phyloP scores from a whole-genome alignment of 768 basidiomycete species.

The Agaricus blazei region DNA sequence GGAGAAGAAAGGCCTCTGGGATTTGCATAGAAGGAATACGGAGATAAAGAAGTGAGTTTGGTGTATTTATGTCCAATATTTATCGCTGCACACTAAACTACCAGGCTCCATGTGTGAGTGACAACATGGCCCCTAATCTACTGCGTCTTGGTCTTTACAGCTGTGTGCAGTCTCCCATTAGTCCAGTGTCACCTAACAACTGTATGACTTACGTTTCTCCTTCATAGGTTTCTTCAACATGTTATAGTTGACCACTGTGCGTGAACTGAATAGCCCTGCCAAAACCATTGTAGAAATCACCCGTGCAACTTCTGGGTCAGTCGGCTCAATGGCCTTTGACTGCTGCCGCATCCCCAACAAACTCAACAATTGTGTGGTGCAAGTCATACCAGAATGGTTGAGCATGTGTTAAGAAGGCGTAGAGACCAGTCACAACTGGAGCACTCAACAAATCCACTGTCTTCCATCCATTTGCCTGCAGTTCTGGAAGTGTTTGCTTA shows the following conservation, averaged over 20 bases:
- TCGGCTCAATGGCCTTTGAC: slow-evolving; percentile 35
- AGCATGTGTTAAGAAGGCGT: slow-evolving; percentile 79
- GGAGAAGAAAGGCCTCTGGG: slow-evolving; percentile 48
- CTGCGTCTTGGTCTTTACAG: slow-evolving; percentile 7
- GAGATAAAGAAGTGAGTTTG: neutral
- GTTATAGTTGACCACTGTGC: slow-evolving; percentile 64
- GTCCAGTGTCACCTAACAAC: neutral
- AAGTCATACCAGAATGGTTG: slow-evolving; percentile 78
- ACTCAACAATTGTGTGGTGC: slow-evolving; percentile 41
- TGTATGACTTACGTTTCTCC: slow-evolving; percentile 14
- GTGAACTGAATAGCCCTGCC: slow-evolving; percentile 51
- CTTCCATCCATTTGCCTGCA: slow-evolving; percentile 82
- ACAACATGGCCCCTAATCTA: slow-evolving; percentile 8
- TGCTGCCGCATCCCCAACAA: slow-evolving; percentile 34
- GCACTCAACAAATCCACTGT: slow-evolving; percentile 84
- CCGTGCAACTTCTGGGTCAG: slow-evolving; percentile 62
- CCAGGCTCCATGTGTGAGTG: slow-evolving; percentile 3
- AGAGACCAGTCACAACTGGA: slow-evolving; percentile 69
- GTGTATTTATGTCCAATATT: neutral
- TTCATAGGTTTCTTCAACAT: slow-evolving; percentile 22
- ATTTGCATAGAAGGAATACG: neutral
- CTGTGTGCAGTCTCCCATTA: neutral
- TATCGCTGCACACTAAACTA: slow-evolving; percentile 4
- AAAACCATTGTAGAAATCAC: slow-evolving; percentile 69
- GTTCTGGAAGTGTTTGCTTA: slow-evolving; percentile 73